Evolutionary conservation across 129 eudicot species (phyloP), one percentile per base, ranked within the genome.

Genomic region (Helianthus tuberosus): DNA sequence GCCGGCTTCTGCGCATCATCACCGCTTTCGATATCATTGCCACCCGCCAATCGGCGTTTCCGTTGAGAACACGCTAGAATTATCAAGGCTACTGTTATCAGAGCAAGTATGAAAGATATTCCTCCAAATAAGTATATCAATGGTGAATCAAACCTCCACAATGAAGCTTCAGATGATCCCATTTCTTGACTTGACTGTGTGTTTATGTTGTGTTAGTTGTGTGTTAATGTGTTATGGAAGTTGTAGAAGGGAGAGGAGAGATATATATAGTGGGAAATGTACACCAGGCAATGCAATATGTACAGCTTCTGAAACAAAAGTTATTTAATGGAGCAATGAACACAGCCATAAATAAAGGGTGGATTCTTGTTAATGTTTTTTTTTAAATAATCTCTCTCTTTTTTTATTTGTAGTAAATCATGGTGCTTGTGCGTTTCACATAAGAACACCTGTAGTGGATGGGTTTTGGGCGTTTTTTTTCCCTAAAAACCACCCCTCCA

Each of bases 71-170:
- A 90, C 32, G 85, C 87, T 11, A 90, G 76, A 55, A 85, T 79
- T 41, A 90, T 49, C 10, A 90, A 75, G 27, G 96, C 91, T 11
- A 80, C 32, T 6, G 50, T 39, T 32, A 90, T 85, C 0, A 90
- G 81, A 6, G 81, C 66, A 35, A 87, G 47, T 67, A 90, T 57
- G 1, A 86, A 9, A 5, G 84, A 81, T 41, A 88, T 70, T 2
- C 95, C 86, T 7, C 84, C 90, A 53, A 83, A 88, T 14, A 88
- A 39, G 53, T 88, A 88, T 41, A 89, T 83, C 43, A 85, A 51
- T 53, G 88, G 88, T 15, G 90, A 85, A 60, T 85, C 84, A 84
- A 85, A 83, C 47, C 79, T 77, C 87, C 87, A 81, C 20, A 77
- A 66, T 0, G 77, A 14, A 32, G 66, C 43, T 55, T 17, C 16